These are phyloP conservation scores for Plasmodium chabaudi DNA, from an alignment of 169 alveolate species.

Conservation along the genomic window DNA sequence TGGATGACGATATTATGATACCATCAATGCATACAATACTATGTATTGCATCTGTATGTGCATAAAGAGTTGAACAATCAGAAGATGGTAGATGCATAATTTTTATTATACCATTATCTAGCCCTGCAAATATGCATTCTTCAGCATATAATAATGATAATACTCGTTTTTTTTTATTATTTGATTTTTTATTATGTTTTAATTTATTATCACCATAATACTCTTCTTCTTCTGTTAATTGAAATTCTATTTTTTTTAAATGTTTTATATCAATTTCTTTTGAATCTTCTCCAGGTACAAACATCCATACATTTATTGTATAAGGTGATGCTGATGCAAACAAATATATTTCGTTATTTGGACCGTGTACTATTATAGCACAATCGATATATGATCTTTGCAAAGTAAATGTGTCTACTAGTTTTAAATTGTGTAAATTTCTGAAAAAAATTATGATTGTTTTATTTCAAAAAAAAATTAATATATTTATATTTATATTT, in stretches of 20 bases:
- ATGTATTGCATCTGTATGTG: conserved; percentile 72
- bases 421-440: conserved; percentile 74
- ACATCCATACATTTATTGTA: conserved; percentile 74
- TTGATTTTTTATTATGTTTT: conserved; percentile 44
- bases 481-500: conserved; percentile 2
- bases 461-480: not conserved
- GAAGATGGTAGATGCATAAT: conserved; percentile 76
- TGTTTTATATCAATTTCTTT: conserved; percentile 75
- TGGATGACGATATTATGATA: conserved; percentile 56
- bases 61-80: conserved; percentile 72
- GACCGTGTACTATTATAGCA: conserved; percentile 77
- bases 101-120: conserved; percentile 71
- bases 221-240: conserved; percentile 72
- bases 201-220: conserved; percentile 45
- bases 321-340: conserved; percentile 67
- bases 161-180: conserved; percentile 58
- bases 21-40: conserved; percentile 76
- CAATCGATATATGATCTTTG: conserved; percentile 74
- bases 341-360: conserved; percentile 71
- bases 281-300: conserved; percentile 75
- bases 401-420: conserved; percentile 70
- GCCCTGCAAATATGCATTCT: conserved; percentile 77
- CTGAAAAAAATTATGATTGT: conserved; percentile 26
- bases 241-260: conserved; percentile 69
- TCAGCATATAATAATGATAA: conserved; percentile 72